A percentile compares a stretch with the other conserved stretches of the same genome.
phyloP scores from a whole-genome alignment of 495 filamentous ascomycete genomes.

The Neurospora africana region DNA sequence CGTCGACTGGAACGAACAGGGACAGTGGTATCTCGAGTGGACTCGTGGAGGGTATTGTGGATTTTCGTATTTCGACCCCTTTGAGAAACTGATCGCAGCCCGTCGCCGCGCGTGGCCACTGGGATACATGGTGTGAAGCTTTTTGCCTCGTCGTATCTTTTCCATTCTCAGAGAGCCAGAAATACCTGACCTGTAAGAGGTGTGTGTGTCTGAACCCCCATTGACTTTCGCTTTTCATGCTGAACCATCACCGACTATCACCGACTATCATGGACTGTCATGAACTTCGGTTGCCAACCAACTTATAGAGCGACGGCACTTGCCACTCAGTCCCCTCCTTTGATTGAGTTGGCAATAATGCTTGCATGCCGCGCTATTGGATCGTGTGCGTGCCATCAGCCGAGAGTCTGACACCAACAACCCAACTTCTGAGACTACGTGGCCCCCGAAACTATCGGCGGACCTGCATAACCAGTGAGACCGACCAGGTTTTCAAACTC shows the following conservation, averaged over 20 bases:
- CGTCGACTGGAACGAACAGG: not conserved
- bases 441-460: not conserved
- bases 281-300: not conserved
- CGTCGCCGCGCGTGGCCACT: not conserved
- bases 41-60: not conserved
- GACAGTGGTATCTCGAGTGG: not conserved
- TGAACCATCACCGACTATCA: not conserved
- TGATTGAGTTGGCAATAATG: not conserved
- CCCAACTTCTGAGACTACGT: not conserved
- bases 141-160: not conserved
- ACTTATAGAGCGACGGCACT: not conserved
- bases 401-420: not conserved
- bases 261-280: not conserved
- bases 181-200: too few relatives aligned
- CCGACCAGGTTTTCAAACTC: not conserved
- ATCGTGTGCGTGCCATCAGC: not conserved
- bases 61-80: not conserved
- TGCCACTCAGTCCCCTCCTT: not conserved
- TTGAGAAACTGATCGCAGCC: not conserved
- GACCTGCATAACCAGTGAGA: not conserved
- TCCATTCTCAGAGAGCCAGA: not conserved
- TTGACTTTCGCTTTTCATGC: not conserved
- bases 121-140: not conserved
- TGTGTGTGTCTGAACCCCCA: not conserved
- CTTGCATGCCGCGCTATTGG: not conserved